Conservation (phyloP, 495 filamentous ascomycete species). For the Coniosporium apollinis region DNA sequence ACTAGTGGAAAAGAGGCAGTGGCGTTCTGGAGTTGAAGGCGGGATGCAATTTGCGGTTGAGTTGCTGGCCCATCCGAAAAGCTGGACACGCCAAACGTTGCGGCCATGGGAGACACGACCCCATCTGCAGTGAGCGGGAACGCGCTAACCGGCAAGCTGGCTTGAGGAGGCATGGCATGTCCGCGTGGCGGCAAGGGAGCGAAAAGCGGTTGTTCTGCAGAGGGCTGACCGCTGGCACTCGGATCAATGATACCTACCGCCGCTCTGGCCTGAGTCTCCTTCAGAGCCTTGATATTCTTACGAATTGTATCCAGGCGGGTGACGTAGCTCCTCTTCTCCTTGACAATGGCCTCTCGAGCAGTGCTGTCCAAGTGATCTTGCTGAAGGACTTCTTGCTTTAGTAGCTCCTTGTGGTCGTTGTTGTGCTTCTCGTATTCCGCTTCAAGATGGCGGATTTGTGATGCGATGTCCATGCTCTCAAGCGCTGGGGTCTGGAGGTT, state of each 20-base stretch:
- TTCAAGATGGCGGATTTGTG: no score
- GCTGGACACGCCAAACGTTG: no score
- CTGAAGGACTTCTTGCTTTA: conserved; percentile 16
- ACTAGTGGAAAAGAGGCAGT: no score
- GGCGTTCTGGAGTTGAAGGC: no score
- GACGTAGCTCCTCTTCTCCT: conserved; percentile 12
- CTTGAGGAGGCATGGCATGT: background rate
- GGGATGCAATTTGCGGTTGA: no score
- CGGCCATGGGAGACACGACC: no score
- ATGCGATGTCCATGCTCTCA: no score
- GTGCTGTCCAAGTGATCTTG: conserved; percentile 8
- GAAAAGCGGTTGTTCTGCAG: conserved; percentile 5
- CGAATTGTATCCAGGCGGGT: conserved; percentile 13
- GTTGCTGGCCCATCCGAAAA: no score
- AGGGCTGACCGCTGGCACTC: conserved; percentile 3
- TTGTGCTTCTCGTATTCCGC: conserved; percentile 12
- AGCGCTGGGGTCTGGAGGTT: no score
- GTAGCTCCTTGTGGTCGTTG: conserved; percentile 13
- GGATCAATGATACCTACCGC: background rate
- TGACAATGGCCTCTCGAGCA: conserved; percentile 9
- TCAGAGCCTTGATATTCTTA: conserved; percentile 11
- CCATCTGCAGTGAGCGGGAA: no score
- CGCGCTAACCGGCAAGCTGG: conserved; percentile 1
- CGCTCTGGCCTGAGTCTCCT: background rate
- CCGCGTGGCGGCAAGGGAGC: conserved; percentile 8